phyloP scores from a whole-genome alignment of 2,329 filamentous ascomycete species.

The Aspergillus sp. region DNA sequence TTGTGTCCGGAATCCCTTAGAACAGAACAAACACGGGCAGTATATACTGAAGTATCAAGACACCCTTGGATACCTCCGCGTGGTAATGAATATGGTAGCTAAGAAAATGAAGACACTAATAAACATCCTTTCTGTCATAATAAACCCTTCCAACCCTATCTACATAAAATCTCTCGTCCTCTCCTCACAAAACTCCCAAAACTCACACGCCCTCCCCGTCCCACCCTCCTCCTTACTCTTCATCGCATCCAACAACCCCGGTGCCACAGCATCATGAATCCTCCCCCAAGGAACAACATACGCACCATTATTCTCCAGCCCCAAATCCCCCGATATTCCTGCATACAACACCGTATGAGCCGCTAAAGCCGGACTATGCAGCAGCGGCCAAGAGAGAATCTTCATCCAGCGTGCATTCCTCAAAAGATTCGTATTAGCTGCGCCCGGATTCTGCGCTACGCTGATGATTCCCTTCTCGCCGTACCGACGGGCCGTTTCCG shows the following conservation, averaged over 20 bases:
- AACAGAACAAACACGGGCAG: no score
- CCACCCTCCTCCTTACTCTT: slow-evolving; percentile 5
- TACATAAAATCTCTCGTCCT: slow-evolving; percentile 11
- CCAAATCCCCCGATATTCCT: slow-evolving; percentile 3
- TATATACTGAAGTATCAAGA: no score
- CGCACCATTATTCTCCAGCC: slow-evolving; percentile 13
- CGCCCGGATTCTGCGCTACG: slow-evolving; percentile 24
- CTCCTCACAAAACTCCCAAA: slow-evolving; percentile 14
- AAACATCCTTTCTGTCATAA: no score
- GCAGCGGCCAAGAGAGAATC: slow-evolving; percentile 7
- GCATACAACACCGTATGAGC: slow-evolving; percentile 12
- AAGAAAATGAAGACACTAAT: no score
- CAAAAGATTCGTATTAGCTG: slow-evolving; percentile 11
- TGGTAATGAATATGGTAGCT: no score
- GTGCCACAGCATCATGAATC: slow-evolving; percentile 13
- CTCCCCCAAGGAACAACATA: slow-evolving; percentile 15
- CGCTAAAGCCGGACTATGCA: slow-evolving; percentile 5
- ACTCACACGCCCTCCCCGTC: slow-evolving; percentile 8
- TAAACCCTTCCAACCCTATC: no score
- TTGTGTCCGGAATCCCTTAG: no score
- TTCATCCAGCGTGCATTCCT: slow-evolving; percentile 11
- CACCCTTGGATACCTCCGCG: no score
- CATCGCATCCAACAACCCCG: slow-evolving; percentile 7
- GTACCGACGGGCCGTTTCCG: slow-evolving; percentile 32
- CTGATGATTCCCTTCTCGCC: slow-evolving; percentile 36